Evolutionary conservation across 2,329 filamentous ascomycete species (phyloP), one percentile per base, ranked within the genome.

Genomic region (Verticillium tricorpus): DNA sequence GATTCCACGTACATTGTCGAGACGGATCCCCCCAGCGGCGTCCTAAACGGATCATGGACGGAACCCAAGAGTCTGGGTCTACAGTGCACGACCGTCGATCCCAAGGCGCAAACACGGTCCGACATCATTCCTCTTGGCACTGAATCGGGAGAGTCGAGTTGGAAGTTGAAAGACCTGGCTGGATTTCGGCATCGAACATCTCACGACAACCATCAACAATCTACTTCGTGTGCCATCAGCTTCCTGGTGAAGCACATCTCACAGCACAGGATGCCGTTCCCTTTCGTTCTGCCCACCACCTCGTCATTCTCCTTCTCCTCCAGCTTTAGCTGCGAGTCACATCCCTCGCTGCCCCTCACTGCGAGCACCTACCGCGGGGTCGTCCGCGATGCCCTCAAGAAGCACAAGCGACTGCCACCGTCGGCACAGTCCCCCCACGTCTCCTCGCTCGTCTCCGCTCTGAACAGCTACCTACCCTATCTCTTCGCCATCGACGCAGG

Each of bases 221-320:
- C 39, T n/a, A 15, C 45, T 22, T 22, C 19, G 19, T 22, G 15
- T 19, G 17, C 32, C 32, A 45, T 17, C 28, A 22, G 22, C 58
- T 19, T 54, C 11, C 15, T 54, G 40, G 32, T 28, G 58, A 59
- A 31, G 58, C 40, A 32, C 45, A 25, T 6, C 17, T 55, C 67
- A 78, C 28, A 28, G 28, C 69, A 25, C 52, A 50, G 19, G n/a
- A 98, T 98, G 95, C 93, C 94, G 35, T 98, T 91, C 72, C 90
- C 91, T 14, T 97, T 97, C 71, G 79, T 85, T 12, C 86, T 98
- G 35, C 93, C 95, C 2, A 98, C 94, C 1, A 97, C 94, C 5
- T 96, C 93, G 37, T 86, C 89, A 60, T 89, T 96, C 71, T 89
- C 91, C 59, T 94, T 97, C 72, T 89, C 91, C 25, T 82, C 89